Evolutionary conservation across 305 asterid genomes (phyloP).

Genomic region (Rubia peregrina): DNA sequence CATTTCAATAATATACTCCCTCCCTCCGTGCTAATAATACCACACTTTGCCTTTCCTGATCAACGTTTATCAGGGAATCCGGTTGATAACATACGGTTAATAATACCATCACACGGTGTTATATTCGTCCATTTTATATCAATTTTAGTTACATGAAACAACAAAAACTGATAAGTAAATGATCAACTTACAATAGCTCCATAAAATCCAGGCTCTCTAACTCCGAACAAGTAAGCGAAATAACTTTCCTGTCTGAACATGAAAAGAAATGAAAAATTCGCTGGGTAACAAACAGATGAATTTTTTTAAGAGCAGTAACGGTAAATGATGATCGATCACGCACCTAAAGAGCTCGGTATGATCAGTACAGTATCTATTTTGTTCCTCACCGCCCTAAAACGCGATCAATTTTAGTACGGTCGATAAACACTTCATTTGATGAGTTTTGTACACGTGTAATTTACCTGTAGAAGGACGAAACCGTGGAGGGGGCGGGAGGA

Average conservation of each 20-base stretch:
- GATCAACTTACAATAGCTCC: constrained; percentile 82
- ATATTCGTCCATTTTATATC: not conserved
- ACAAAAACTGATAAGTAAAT: not conserved
- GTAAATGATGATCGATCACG: constrained; percentile 2
- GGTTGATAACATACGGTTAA: no score
- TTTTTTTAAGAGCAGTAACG: not conserved
- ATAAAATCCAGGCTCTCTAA: constrained; percentile 87
- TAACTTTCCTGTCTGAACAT: constrained; percentile 89
- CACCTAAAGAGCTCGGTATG: constrained; percentile 79
- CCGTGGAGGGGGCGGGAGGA: constrained; percentile 56
- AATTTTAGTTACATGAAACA: not conserved
- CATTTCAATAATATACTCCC: no score
- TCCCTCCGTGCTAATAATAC: no score
- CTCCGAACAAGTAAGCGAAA: constrained; percentile 97
- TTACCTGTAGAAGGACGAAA: constrained; percentile 64
- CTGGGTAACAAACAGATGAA: not conserved
- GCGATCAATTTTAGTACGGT: constrained; percentile 8
- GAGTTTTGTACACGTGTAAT: not conserved
- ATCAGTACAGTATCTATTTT: constrained; percentile 79
- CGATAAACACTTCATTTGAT: not conserved
- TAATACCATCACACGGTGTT: not conserved
- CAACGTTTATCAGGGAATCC: no score
- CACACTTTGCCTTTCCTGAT: no score
- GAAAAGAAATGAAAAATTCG: constrained; percentile 18
- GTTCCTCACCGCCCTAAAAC: constrained; percentile 83